Conservation (phyloP, 148 eudicot genomes). For the Chenopodium suecicum region DNA sequence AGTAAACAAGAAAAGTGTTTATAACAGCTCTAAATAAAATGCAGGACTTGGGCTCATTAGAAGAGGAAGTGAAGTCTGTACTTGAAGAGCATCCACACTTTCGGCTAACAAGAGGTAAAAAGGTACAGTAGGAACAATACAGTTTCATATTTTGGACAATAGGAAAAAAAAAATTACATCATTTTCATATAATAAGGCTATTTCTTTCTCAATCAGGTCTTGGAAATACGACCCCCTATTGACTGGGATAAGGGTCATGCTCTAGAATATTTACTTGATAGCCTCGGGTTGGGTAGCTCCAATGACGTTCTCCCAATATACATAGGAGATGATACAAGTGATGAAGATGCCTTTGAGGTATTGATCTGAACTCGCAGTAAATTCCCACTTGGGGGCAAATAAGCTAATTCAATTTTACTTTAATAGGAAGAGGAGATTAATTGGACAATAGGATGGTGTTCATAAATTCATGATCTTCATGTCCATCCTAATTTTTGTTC, state of each 20-base stretch:
- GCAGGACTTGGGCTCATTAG: constrained; percentile 43
- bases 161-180: neutral
- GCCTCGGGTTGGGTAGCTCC: constrained; percentile 40
- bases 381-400: neutral
- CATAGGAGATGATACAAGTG: constrained; percentile 69
- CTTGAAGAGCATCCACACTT: constrained; percentile 42
- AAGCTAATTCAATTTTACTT: neutral
- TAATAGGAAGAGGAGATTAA: neutral
- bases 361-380: neutral
- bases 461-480: neutral
- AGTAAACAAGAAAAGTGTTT: neutral
- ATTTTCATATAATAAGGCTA: neutral
- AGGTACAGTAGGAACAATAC: constrained; percentile 34
- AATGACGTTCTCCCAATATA: constrained; percentile 58
- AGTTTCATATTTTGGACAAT: neutral
- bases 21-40: neutral
- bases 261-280: constrained; percentile 52
- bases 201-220: constrained; percentile 35
- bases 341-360: constrained; percentile 82
- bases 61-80: constrained; percentile 34
- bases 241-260: constrained; percentile 75
- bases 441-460: neutral
- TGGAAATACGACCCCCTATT: constrained; percentile 64
- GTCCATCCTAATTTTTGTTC: neutral
- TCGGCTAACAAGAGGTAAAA: constrained; percentile 48